A percentile compares a stretch with the other conserved stretches of the same genome.
Conservation (phyloP, 208 protist genomes). For the Acanthamoeba sp. region DNA sequence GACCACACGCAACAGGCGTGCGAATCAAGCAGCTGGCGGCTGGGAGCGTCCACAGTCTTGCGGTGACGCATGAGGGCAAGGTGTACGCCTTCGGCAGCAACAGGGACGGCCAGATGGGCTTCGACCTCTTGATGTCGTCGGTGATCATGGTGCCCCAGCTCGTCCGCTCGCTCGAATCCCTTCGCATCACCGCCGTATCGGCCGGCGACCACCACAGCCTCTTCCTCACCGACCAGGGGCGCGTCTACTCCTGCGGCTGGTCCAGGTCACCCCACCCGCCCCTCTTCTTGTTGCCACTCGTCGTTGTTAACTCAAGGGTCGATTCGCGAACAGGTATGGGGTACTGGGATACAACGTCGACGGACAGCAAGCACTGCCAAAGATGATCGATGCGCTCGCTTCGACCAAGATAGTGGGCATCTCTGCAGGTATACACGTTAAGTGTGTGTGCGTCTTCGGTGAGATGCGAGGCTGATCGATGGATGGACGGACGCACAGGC, state of each 20-base stretch:
- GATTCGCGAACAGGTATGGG: neutral
- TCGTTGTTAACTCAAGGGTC: too few relatives aligned
- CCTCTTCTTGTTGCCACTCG: too few relatives aligned
- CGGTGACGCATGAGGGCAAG: neutral
- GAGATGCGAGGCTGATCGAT: too few relatives aligned
- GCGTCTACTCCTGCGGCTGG: neutral
- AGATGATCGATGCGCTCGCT: neutral
- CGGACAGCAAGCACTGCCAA: neutral
- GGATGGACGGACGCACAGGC: neutral
- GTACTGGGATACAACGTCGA: neutral
- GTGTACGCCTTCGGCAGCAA: neutral
- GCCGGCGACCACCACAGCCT: neutral
- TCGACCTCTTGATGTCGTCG: neutral
- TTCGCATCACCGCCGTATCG: neutral
- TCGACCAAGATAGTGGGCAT: neutral
- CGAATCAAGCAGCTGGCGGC: neutral
- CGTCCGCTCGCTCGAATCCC: neutral
- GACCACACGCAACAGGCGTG: neutral
- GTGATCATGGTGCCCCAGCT: neutral
- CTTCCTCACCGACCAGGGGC: neutral
- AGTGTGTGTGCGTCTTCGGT: too few relatives aligned
- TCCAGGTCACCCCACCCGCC: neutral
- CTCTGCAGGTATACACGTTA: neutral
- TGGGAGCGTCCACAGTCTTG: neutral
- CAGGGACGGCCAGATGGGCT: neutral